A percentile compares a stretch with the other conserved stretches of the same genome.
Conservation (phyloP, 129 eudicot species). For the Artemisia argyi region DNA sequence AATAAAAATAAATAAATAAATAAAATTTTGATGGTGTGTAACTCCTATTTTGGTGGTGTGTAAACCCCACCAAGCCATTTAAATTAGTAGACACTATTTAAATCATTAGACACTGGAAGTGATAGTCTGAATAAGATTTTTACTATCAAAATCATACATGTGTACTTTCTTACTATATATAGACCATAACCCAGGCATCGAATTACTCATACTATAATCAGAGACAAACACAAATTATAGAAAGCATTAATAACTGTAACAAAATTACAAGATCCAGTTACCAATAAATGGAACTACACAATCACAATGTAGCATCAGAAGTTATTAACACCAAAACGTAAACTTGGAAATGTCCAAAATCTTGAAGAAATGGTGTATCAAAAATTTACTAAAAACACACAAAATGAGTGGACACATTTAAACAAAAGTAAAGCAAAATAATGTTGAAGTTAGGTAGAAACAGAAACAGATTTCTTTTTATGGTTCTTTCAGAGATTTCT, state of each 20-base stretch:
- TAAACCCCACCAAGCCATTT: no score
- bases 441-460: conserved; percentile 1
- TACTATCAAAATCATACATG: background rate
- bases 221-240: no score
- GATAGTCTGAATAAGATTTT: no score
- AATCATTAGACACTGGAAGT: no score
- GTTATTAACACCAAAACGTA: no score
- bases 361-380: no score
- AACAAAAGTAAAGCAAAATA: background rate
- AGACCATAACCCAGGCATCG: conserved; percentile 4
- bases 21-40: no score
- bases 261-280: background rate
- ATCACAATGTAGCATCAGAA: background rate
- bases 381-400: no score
- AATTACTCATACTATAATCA: background rate
- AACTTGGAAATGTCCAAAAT: no score
- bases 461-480: background rate
- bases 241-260: background rate
- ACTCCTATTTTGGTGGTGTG: no score
- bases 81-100: no score
- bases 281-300: conserved; percentile 2
- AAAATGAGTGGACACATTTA: background rate
- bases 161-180: conserved; percentile 18
- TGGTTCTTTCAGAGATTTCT: background rate
- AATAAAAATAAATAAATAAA: no score